Percentiles rank a stretch among this genome's conserved stretches.
Conservation (phyloP, 2,329 filamentous ascomycete species). For the Fusarium miscanthi region DNA sequence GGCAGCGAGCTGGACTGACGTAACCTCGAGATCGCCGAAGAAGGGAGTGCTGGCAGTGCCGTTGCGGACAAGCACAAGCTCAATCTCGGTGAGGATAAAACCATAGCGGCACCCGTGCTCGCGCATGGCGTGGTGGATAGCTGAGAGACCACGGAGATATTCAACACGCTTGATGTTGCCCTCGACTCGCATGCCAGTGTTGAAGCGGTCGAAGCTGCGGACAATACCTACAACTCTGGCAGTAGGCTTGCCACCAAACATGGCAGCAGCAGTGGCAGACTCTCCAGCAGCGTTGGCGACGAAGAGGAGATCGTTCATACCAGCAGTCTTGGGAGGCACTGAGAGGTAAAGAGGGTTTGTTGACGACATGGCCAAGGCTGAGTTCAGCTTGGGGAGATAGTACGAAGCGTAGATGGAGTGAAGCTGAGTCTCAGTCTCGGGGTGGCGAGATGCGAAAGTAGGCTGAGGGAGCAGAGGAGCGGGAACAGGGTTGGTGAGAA, state of each 20-base stretch:
- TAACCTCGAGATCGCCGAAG: conserved; percentile 89
- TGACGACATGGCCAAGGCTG: conserved; percentile 81
- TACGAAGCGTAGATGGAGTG: conserved; percentile 79
- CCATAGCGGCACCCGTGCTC: conserved; percentile 93
- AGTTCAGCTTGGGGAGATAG: conserved; percentile 89
- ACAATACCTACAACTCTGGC: conserved; percentile 83
- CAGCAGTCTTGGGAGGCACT: conserved; percentile 51
- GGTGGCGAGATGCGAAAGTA: conserved; percentile 69
- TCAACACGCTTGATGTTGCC: conserved; percentile 86
- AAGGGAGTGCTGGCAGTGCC: conserved; percentile 78
- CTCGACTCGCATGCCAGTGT: conserved; percentile 91
- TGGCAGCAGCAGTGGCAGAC: conserved; percentile 64
- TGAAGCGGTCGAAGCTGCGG: conserved; percentile 93
- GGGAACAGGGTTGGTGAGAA: conserved; percentile 76
- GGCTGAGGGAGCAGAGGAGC: conserved; percentile 70
- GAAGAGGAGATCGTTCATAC: conserved; percentile 68
- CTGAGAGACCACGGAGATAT: conserved; percentile 87
- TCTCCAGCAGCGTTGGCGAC: conserved; percentile 71
- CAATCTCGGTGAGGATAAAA: conserved; percentile 96
- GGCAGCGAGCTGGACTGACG: conserved; percentile 67
- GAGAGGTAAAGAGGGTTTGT: conserved; percentile 69
- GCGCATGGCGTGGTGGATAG: conserved; percentile 91
- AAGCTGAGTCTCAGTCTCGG: conserved; percentile 82
- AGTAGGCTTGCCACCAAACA: conserved; percentile 60
- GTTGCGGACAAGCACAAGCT: conserved; percentile 89